Evolutionary conservation across 805 yeast species (phyloP), one percentile per base, ranked within the genome.

Genomic region (Spathaspora passalidarum): DNA sequence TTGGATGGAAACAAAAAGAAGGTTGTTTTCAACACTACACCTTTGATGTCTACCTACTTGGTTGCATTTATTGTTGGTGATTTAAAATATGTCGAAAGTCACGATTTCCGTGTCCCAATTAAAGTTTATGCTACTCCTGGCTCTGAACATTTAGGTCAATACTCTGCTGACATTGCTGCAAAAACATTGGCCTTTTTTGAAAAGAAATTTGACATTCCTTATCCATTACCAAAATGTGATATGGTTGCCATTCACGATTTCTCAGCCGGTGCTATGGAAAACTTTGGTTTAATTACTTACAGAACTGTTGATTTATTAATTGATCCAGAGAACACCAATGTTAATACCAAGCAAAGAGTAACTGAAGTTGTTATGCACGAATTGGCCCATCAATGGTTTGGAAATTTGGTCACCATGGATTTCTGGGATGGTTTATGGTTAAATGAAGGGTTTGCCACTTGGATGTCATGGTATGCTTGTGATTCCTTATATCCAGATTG

Each of bases 341-440:
- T 80, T 51, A 72, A 71, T 48, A 78, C 85, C 53, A 80, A 81
- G 62, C 82, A 81, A 62, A 76, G 91, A 63, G 94, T 87, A 34
- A 86, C 90, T 32, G 92, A 87, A 60, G 94, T 87, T 41, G 90
- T 87, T 38, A 88, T 84, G 70, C 96, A 87, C 69, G 96, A 87
- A 69, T 76, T 87, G 69, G 94, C 95, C 42, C 96, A 87, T 66
- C 96, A 87, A 72, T 87, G 96, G 96, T 87, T 87, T 58, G 96
- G 96, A 61, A 84, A 87, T 66, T 75, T 87, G 66, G 95, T 87
- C 49, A 87, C 96, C 45, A 87, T 87, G 95, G 91, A 86, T 60
- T 87, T 88, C 84, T 87, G 96, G 96, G 88, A 86, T 65, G 92
- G 88, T 53, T 76, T 87, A 58, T 87, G 94, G 92, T 77, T 87